Evolutionary conservation across 2,329 filamentous ascomycete genomes (phyloP).

Genomic region (Esteya vermicola): DNA sequence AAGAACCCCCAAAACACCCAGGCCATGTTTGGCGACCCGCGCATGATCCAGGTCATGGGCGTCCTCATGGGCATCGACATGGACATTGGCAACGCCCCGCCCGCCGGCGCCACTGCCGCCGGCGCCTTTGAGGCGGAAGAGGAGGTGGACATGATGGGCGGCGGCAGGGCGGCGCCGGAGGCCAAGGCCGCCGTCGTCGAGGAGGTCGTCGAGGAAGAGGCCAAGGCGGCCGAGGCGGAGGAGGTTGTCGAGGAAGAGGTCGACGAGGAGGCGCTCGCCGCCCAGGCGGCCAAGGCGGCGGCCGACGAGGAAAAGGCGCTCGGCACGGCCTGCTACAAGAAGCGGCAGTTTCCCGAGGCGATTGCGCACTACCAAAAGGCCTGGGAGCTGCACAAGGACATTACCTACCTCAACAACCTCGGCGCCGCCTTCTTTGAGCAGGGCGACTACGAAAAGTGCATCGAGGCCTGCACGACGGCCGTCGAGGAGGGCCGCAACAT

Average conservation of each 20-base stretch:
- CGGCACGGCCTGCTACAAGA: slow-evolving; percentile 95
- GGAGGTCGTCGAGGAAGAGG: slow-evolving; percentile 67
- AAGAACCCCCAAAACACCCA: slow-evolving; percentile 68
- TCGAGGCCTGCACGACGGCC: slow-evolving; percentile 77
- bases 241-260: slow-evolving; percentile 47
- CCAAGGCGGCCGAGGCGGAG: slow-evolving; percentile 37
- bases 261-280: slow-evolving; percentile 71
- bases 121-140: slow-evolving; percentile 39
- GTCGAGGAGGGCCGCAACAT: slow-evolving; percentile 80
- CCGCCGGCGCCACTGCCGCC: slow-evolving; percentile 12
- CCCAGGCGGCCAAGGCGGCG: slow-evolving; percentile 81
- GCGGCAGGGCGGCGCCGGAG: background rate
- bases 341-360: slow-evolving; percentile 87
- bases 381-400: slow-evolving; percentile 90
- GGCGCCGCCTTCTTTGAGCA: slow-evolving; percentile 93
- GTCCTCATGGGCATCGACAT: slow-evolving; percentile 91
- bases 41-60: slow-evolving; percentile 87
- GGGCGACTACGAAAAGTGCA: slow-evolving; percentile 77
- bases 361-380: slow-evolving; percentile 91
- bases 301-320: slow-evolving; percentile 91
- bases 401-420: slow-evolving; percentile 94
- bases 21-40: slow-evolving; percentile 72
- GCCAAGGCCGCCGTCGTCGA: slow-evolving; percentile 24
- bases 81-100: slow-evolving; percentile 37
- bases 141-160: slow-evolving; percentile 59